Evolutionary conservation across 345 rosid genomes (phyloP).

Genomic region (Schrenkiella parvula): DNA sequence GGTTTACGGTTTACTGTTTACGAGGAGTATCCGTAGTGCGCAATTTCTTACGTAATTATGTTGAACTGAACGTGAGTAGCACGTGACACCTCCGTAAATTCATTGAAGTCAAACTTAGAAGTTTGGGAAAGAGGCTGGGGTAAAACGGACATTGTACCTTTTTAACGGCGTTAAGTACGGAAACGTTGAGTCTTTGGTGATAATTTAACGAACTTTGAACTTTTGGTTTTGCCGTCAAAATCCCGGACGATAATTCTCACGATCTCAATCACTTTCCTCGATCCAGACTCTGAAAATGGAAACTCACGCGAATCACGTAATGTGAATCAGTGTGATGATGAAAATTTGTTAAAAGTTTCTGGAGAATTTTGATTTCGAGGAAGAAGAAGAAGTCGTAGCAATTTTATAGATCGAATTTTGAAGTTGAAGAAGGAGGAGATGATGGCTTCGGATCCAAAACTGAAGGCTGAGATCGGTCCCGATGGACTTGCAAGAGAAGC

Average conservation of each 20-base stretch:
- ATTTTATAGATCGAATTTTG: background rate
- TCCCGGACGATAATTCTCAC: constrained; percentile 12
- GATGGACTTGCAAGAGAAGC: constrained; percentile 85
- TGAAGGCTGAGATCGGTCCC: constrained; percentile 77
- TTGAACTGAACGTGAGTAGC: constrained; percentile 17
- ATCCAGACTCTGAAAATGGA: background rate
- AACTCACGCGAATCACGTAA: background rate
- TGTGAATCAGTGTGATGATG: background rate
- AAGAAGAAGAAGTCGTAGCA: constrained; percentile 2
- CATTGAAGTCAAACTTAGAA: background rate
- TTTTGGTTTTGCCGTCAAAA: background rate
- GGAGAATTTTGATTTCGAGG: constrained; percentile 15
- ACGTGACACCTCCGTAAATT: constrained; percentile 6
- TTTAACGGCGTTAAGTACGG: constrained; percentile 20
- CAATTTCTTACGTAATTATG: no score
- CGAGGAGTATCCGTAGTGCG: background rate
- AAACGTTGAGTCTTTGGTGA: background rate
- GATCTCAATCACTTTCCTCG: constrained; percentile 15
- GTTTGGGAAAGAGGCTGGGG: background rate
- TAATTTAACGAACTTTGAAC: constrained; percentile 4
- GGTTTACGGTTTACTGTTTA: constrained; percentile 1
- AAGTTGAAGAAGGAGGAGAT: constrained; percentile 3
- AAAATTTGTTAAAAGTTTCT: background rate
- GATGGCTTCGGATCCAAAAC: constrained; percentile 64
- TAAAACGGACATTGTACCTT: background rate